These are phyloP conservation scores for Russula griseocarnosa DNA, from an alignment of 768 basidiomycete genomes.

Conservation along the genomic window DNA sequence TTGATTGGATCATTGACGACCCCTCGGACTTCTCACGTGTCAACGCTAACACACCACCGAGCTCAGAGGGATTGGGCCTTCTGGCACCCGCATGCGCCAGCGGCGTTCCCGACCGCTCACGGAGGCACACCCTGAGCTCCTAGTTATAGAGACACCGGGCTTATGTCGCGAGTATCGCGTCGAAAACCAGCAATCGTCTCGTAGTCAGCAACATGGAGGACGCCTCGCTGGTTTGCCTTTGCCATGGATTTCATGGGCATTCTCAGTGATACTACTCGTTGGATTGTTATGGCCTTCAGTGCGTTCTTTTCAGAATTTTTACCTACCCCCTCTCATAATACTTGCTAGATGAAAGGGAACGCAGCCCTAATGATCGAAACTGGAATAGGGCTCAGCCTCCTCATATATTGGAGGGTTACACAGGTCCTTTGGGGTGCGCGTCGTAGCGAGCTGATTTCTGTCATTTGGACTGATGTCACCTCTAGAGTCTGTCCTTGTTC, in stretches of 20 bases:
- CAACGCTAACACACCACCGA: neutral
- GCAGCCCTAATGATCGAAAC: constrained; percentile 1
- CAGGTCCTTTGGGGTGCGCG: constrained; percentile 48
- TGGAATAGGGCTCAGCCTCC: constrained; percentile 27
- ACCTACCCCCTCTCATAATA: neutral
- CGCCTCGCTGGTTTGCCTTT: constrained; percentile 35
- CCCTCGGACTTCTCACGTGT: neutral
- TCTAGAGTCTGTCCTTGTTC: constrained; percentile 64
- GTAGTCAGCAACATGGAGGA: constrained; percentile 42
- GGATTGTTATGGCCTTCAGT: constrained; percentile 32
- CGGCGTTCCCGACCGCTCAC: constrained; percentile 38
- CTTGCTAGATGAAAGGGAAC: constrained; percentile 1
- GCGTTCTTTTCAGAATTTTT: constrained; percentile 33
- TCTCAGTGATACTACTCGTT: constrained; percentile 31
- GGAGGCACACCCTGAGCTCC: constrained; percentile 49
- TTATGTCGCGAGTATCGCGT: constrained; percentile 56
- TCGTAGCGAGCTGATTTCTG: neutral
- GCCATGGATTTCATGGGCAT: constrained; percentile 37
- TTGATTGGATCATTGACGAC: neutral
- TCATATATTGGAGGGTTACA: constrained; percentile 39
- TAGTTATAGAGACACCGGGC: constrained; percentile 42
- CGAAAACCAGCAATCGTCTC: constrained; percentile 47
- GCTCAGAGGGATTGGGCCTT: constrained; percentile 15
- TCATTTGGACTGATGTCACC: neutral
- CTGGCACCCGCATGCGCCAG: constrained; percentile 33